Percentiles rank a stretch among this genome's conserved stretches.
These are phyloP conservation scores for Craterostigma plantagineum DNA, from an alignment of 257 asterid species.

Conservation along the genomic window DNA sequence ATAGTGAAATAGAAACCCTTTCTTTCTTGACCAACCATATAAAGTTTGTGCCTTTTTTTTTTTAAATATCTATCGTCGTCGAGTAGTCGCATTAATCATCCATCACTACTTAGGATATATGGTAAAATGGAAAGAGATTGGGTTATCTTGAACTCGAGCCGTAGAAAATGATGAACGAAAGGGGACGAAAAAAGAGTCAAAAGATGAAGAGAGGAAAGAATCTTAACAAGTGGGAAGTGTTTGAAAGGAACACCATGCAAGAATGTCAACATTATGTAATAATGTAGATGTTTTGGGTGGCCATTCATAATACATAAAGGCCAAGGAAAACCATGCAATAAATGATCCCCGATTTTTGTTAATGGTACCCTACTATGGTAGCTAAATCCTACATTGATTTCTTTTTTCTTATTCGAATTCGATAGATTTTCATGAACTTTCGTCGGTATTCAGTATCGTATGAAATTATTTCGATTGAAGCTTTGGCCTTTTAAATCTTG, in stretches of 20 bases:
- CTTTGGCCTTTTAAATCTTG: too few species aligned
- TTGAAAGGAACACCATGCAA: constrained; percentile 10
- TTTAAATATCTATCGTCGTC: constrained; percentile 22
- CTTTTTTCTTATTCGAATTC: too few species aligned
- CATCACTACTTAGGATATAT: constrained; percentile 24
- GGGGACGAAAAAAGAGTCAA: neutral
- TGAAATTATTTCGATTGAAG: too few species aligned
- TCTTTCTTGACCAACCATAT: constrained; percentile 2
- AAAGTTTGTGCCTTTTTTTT: constrained; percentile 6
- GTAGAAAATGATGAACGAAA: constrained; percentile 18
- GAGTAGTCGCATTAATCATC: constrained; percentile 57
- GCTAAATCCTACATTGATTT: too few species aligned
- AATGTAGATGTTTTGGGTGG: too few species aligned
- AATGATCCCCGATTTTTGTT: too few species aligned
- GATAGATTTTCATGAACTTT: too few species aligned
- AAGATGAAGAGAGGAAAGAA: constrained; percentile 9
- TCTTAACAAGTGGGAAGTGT: constrained; percentile 10
- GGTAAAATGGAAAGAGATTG: constrained; percentile 10
- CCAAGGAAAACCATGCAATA: too few species aligned
- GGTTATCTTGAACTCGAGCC: constrained; percentile 24
- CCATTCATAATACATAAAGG: too few species aligned
- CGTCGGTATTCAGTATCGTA: too few species aligned
- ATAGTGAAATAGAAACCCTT: too few species aligned
- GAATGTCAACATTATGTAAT: constrained; percentile 1
- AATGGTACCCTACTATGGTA: too few species aligned